Evolutionary conservation across 2,329 filamentous ascomycete species (phyloP).

Genomic region (Penicillium sp.): DNA sequence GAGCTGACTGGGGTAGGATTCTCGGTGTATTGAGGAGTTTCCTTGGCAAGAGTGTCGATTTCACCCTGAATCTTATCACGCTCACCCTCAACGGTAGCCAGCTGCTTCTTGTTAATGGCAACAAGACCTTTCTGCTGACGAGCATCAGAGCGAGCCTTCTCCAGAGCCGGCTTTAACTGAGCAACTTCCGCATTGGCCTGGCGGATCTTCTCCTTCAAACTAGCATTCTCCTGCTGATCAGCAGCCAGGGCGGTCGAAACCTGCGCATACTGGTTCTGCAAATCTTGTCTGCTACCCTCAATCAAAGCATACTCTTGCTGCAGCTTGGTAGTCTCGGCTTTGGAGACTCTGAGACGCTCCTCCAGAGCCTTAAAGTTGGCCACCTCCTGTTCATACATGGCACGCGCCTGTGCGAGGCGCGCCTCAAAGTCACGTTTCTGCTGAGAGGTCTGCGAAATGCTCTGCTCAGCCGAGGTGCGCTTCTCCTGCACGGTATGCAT

Average conservation of each 20-base stretch:
- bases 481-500: conserved; percentile 92
- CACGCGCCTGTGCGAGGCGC: conserved; percentile 79
- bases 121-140: conserved; percentile 95
- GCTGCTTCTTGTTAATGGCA: conserved; percentile 98
- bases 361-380: conserved; percentile 82
- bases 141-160: conserved; percentile 89
- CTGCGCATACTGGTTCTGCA: conserved; percentile 80
- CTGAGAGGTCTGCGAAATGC: conserved; percentile 75
- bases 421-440: conserved; percentile 95
- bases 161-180: conserved; percentile 83
- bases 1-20: conserved; percentile 33
- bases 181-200: conserved; percentile 78
- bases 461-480: conserved; percentile 74
- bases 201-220: conserved; percentile 83
- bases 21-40: conserved; percentile 60
- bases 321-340: conserved; percentile 79
- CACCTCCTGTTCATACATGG: conserved; percentile 91
- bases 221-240: conserved; percentile 86
- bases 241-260: conserved; percentile 72
- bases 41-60: conserved; percentile 66
- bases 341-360: conserved; percentile 74
- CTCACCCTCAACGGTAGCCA: conserved; percentile 84
- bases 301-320: conserved; percentile 81
- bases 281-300: conserved; percentile 77
- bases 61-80: conserved; percentile 84